phyloP scores from a whole-genome alignment of 2,329 filamentous ascomycete genomes.

The Zopfia rhizophila region DNA sequence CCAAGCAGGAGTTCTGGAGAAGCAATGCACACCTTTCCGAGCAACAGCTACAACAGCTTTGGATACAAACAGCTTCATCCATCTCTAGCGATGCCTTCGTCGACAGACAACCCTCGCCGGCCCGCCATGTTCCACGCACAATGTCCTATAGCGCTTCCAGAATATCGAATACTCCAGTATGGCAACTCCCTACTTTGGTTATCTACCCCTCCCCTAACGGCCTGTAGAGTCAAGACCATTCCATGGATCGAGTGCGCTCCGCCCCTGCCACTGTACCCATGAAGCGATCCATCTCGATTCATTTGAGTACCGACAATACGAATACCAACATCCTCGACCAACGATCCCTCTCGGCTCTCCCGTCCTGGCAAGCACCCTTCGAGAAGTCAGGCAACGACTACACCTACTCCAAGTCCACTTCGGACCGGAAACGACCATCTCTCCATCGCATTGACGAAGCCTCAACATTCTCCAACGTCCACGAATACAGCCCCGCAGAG shows the following conservation, averaged over 20 bases:
- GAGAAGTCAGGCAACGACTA: conserved; percentile 41
- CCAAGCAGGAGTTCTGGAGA: conserved; percentile 49
- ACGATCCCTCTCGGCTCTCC: conserved; percentile 34
- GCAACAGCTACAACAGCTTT: conserved; percentile 47
- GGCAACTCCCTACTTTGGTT: conserved; percentile 42
- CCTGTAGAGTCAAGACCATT: conserved; percentile 31
- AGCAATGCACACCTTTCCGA: conserved; percentile 46
- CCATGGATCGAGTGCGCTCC: conserved; percentile 48
- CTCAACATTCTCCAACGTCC: conserved; percentile 28
- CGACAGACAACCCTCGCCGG: conserved; percentile 30
- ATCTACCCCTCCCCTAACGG: conserved; percentile 40
- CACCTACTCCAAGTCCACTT: conserved; percentile 36
- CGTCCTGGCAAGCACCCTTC: conserved; percentile 35
- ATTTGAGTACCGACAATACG: conserved; percentile 13
- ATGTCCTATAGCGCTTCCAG: conserved; percentile 40
- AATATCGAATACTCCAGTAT: conserved; percentile 44
- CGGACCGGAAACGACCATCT: conserved; percentile 29
- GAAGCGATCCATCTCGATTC: conserved; percentile 40
- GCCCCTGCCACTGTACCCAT: conserved; percentile 41
- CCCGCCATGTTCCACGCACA: conserved; percentile 45
- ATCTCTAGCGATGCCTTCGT: conserved; percentile 27
- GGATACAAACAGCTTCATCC: conserved; percentile 40
- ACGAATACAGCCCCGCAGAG: conserved; percentile 50
- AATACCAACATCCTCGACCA: conserved; percentile 27
- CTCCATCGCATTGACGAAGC: conserved; percentile 41